Evolutionary conservation across 371 early-diverging fungal species (phyloP), one percentile per base, ranked within the genome.

Genomic region (Synchytrium microbalum): DNA sequence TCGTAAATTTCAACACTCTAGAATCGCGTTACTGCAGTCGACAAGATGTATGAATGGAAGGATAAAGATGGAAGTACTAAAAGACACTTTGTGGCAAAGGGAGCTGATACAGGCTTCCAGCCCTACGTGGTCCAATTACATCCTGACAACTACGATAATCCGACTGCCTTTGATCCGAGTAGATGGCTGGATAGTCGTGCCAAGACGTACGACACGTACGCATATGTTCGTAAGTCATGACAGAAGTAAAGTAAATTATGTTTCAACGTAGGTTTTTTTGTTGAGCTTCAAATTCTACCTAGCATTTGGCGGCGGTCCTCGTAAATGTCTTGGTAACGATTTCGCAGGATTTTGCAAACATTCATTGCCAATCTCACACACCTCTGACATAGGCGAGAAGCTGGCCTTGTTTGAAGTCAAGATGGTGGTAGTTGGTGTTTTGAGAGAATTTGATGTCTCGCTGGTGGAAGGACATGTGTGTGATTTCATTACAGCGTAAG

Each of bases 321-420:
- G 46, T 5, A 38, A 19, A 38, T 38, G 46, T 38, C 19, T 38
- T 10, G 46, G 46, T 38, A 38, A 10, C n/a, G n/a, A n/a, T n/a
- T n/a, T n/a, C 10, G 46, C 5, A 38, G 46, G 46, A 38, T 38
- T n/a, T n/a, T n/a, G n/a, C n/a, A n/a, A n/a, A n/a, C n/a, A n/a
- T n/a, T n/a, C n/a, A n/a, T n/a, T n/a, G n/a, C n/a, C n/a, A n/a
- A n/a, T n/a, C n/a, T n/a, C n/a, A n/a, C n/a, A n/a, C n/a, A n/a
- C n/a, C n/a, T n/a, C n/a, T n/a, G n/a, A n/a, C n/a, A 38, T 38
- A 38, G 46, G 46, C 46, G 46, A 38, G 46, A 38, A 38, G 46
- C 46, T 38, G 19, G 46, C 46, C 46, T 38, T 38, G 46, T 38
- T 10, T 19, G 46, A 38, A 38, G 19, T 38, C 46, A 38, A 38